These are phyloP conservation scores for Musa acuminata DNA, from an alignment of 176 grass and related monocot genomes.

Conservation along the genomic window DNA sequence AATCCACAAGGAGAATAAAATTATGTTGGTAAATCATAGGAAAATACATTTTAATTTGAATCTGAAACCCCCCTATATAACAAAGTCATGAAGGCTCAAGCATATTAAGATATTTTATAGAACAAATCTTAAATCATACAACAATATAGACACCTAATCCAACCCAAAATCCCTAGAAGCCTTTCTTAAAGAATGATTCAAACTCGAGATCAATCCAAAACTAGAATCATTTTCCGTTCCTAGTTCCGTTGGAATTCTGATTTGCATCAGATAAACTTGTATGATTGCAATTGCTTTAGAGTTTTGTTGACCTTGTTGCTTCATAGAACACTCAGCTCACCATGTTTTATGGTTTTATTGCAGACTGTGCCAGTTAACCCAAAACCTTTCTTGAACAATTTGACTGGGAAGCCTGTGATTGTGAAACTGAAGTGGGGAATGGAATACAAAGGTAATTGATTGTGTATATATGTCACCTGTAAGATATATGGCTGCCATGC, in stretches of 20 bases:
- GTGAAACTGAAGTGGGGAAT: slow-evolving; percentile 98
- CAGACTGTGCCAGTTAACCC: slow-evolving; percentile 92
- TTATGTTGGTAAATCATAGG: no score
- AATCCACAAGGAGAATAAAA: no score
- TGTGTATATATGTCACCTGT: slow-evolving; percentile 1
- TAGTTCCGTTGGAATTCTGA: no score
- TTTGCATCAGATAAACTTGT: no score
- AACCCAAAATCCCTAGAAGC: neutral
- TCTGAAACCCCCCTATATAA: no score
- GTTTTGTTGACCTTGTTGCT: neutral
- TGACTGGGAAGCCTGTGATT: slow-evolving; percentile 80
- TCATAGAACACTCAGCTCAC: slow-evolving; percentile 5
- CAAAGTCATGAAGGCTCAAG: no score
- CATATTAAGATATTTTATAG: no score
- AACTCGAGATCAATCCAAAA: no score
- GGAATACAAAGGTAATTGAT: slow-evolving; percentile 85
- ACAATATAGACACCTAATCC: slow-evolving; percentile 9
- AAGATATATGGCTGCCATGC: neutral
- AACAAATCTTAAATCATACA: no score
- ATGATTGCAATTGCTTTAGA: no score
- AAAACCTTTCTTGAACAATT: slow-evolving; percentile 90
- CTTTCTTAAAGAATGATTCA: neutral
- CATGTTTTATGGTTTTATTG: slow-evolving; percentile 12
- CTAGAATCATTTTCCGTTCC: no score
- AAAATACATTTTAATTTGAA: no score